Evolutionary conservation across 2,329 filamentous ascomycete genomes (phyloP).

Genomic region (Neofusicoccum kwambonambiense): DNA sequence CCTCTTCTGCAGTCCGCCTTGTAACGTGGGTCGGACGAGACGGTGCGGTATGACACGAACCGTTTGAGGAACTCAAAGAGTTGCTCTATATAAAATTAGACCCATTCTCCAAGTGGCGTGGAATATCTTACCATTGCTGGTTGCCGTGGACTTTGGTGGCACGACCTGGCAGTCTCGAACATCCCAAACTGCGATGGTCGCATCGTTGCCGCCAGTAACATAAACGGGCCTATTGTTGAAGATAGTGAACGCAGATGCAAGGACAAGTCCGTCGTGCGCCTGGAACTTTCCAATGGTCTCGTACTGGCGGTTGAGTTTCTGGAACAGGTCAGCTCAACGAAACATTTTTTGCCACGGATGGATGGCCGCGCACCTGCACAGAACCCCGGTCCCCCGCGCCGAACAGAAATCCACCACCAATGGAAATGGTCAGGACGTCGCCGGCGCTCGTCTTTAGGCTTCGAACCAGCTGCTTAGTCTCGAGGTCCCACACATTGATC

Average conservation of each 20-base stretch:
- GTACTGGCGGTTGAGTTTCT: slow-evolving; percentile 79
- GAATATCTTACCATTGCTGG: slow-evolving; percentile 53
- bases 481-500: slow-evolving; percentile 94
- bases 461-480: slow-evolving; percentile 85
- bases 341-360: slow-evolving; percentile 22
- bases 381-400: slow-evolving; percentile 88
- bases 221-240: slow-evolving; percentile 76
- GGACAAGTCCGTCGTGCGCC: slow-evolving; percentile 82
- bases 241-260: slow-evolving; percentile 75
- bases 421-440: slow-evolving; percentile 82
- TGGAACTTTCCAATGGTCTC: slow-evolving; percentile 75
- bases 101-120: slow-evolving; percentile 17
- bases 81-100: slow-evolving; percentile 51
- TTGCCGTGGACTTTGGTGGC: slow-evolving; percentile 47
- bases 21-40: slow-evolving; percentile 83
- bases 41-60: slow-evolving; percentile 87
- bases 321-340: slow-evolving; percentile 4
- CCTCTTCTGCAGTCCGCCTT: slow-evolving; percentile 90
- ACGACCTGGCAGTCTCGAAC: slow-evolving; percentile 57
- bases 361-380: slow-evolving; percentile 39
- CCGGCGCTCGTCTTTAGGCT: slow-evolving; percentile 78
- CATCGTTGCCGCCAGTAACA: slow-evolving; percentile 91
- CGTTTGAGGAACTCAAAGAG: slow-evolving; percentile 66
- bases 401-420: slow-evolving; percentile 82
- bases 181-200: slow-evolving; percentile 85